Base-by-base conservation (phyloP, 371 early-diverging fungal species). In the Catenaria anguillulae region DNA sequence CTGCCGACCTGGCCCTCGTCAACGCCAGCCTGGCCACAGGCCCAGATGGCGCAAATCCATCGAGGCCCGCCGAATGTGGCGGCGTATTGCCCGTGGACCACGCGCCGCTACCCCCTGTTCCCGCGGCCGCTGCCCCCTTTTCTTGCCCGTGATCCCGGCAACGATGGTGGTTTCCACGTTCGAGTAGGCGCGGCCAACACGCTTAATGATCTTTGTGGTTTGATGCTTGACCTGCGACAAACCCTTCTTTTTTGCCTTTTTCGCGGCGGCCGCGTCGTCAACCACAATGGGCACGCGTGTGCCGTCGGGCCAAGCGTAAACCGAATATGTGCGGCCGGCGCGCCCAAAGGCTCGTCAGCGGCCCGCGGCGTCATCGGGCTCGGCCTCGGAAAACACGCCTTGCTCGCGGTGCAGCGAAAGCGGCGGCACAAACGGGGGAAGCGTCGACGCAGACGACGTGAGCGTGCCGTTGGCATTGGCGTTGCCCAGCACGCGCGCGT, bases 211-310 rank as follows among this genome's bases (percentile, higher is more conserved):
- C 52, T 50, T 50, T 26, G 52, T 29, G 29, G 52, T 50, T 15
- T 29, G 52, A 31, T 50, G 52, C 52, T 50, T 50, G 52, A 50
- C 52, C 52, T 50, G 52, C 52, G 52, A 50, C 52, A 50, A 31
- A 13, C 29, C 52, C 5, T 10, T 23, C 17, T 50, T 50, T 23
- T 43, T 43, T 23, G 12, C 21, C 45, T 43, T 43, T 17, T 43
- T 43, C 40, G 40, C 40, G 40, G 10, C 40, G 40, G 5, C 40
- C 40, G 40, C 40, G 40, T 17, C 40, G 40, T 40, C 40, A 5
- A 17, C 5, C 40, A 10, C 17, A 5, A 5, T 17, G 45, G 19
- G 19, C 45, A 3, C 2, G 45, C 45, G 19, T 3, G 3, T 23
- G 10, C 10, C 45, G 45, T 43, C 45, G 21, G 4, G 19, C 45